Conservation (phyloP, 1,284 basidiomycete genomes). For the Sanghuangporus sanghuang region DNA sequence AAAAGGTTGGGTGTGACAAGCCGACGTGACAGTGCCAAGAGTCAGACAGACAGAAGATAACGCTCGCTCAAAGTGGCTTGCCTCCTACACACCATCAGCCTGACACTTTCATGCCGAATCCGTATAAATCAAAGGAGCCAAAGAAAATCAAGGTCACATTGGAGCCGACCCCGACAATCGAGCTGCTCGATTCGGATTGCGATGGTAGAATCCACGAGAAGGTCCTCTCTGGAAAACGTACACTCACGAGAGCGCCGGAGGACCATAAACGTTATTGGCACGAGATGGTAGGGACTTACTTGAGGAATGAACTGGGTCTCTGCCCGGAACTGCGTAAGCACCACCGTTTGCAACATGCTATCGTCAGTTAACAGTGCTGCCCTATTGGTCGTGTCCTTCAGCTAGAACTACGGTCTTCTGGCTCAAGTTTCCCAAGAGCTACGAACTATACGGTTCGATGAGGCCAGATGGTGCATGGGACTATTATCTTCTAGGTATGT, state of each 20-base stretch:
- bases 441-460: background rate
- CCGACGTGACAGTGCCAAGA: no score
- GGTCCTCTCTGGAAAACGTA: background rate
- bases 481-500: background rate
- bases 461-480: background rate
- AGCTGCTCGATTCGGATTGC: background rate
- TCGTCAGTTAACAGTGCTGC: background rate
- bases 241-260: background rate
- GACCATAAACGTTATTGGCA: slow-evolving; percentile 7
- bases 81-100: background rate
- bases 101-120: background rate
- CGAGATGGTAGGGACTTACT: slow-evolving; percentile 2
- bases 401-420: background rate
- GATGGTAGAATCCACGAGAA: background rate
- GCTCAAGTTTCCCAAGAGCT: slow-evolving; percentile 2
- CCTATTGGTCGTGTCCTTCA: background rate
- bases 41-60: no score
- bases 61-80: background rate
- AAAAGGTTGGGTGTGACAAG: no score
- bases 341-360: background rate
- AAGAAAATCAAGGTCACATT: background rate
- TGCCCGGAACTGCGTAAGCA: background rate
- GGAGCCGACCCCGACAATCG: background rate
- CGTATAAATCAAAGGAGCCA: background rate
- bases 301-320: slow-evolving; percentile 1